A percentile compares a stretch with the other conserved stretches of the same genome.
Conservation (phyloP, 2,329 filamentous ascomycete species). For the Sporothrix luriei region DNA sequence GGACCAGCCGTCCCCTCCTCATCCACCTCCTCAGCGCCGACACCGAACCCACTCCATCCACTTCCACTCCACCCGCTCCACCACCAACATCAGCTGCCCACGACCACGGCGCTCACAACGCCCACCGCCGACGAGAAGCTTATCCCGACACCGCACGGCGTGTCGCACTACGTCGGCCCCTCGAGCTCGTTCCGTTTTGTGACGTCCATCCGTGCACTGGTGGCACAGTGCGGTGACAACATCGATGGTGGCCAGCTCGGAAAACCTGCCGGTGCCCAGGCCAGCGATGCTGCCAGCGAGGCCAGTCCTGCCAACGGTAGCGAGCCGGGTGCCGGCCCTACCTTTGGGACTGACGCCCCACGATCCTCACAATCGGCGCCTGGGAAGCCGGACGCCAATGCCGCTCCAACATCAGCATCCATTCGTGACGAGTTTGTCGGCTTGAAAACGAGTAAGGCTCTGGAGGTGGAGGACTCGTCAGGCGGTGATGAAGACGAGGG, state of each 20-base stretch:
- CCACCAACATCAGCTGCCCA: constrained; percentile 17
- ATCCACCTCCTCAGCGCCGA: neutral
- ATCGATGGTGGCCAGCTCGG: constrained; percentile 11
- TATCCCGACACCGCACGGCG: constrained; percentile 33
- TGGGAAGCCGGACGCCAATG: neutral
- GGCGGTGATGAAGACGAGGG: constrained; percentile 29
- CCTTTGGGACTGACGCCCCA: neutral
- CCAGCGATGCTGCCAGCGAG: neutral
- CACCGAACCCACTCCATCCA: neutral
- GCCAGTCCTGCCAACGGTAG: constrained; percentile 7
- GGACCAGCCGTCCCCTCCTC: neutral
- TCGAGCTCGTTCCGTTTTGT: constrained; percentile 36
- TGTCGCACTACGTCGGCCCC: constrained; percentile 34
- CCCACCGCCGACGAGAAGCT: constrained; percentile 33
- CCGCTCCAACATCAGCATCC: constrained; percentile 16
- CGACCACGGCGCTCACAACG: neutral
- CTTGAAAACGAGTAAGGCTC: constrained; percentile 31
- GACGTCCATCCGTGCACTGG: constrained; percentile 33
- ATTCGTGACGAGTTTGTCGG: constrained; percentile 33
- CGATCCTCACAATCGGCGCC: neutral
- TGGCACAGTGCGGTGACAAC: constrained; percentile 32
- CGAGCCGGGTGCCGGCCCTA: neutral
- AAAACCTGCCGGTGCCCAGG: neutral
- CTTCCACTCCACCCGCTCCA: neutral
- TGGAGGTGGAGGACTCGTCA: constrained; percentile 28